Evolutionary conservation across 305 asterid species (phyloP).

Genomic region (Rubia occidens): DNA sequence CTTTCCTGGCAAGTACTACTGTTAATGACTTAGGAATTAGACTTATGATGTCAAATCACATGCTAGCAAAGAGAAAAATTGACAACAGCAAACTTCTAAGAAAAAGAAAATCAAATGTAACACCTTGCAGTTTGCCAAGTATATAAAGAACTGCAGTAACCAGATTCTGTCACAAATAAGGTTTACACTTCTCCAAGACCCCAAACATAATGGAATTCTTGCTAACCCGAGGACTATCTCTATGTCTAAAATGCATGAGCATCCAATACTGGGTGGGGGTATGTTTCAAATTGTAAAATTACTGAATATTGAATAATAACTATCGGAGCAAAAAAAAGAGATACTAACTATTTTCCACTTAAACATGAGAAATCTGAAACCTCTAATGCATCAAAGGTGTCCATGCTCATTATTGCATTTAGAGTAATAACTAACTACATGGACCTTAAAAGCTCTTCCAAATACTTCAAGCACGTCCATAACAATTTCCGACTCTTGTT

Average conservation of each 20-base stretch:
- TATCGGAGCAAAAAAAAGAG: slow-evolving; percentile 2
- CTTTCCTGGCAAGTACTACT: neutral
- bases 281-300: neutral
- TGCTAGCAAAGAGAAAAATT: neutral
- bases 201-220: neutral
- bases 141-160: neutral
- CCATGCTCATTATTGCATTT: neutral
- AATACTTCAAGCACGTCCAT: slow-evolving; percentile 77
- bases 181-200: neutral
- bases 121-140: neutral
- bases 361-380: neutral
- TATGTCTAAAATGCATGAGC: neutral
- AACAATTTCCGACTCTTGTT: slow-evolving; percentile 40
- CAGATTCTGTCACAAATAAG: neutral
- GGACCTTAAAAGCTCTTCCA: slow-evolving; percentile 77
- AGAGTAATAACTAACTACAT: slow-evolving; percentile 10
- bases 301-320: neutral
- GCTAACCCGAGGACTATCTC: neutral
- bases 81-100: neutral
- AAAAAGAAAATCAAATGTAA: neutral
- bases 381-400: neutral
- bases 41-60: neutral
- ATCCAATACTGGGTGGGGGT: no score
- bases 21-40: neutral
- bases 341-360: neutral